Conservation (phyloP, 2,329 filamentous ascomycete species). For the Pyrenophora tritici-repentis region DNA sequence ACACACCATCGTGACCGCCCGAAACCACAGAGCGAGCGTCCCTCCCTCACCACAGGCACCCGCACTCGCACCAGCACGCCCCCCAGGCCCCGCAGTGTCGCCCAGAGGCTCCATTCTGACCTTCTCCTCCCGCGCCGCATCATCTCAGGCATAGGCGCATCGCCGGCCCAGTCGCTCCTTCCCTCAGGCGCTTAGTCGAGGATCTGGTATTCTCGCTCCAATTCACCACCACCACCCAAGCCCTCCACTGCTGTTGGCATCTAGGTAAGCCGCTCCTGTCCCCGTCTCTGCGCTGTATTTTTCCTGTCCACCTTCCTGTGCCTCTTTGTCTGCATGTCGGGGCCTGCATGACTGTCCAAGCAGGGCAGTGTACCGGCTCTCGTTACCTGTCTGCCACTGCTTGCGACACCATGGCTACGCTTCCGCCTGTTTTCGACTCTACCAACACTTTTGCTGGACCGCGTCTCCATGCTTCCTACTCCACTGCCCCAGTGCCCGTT, state of each 20-base stretch:
- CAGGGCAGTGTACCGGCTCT: conserved; percentile 11
- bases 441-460: conserved; percentile 1
- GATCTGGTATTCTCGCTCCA: conserved; percentile 51
- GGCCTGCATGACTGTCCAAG: conserved; percentile 9
- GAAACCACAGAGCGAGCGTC: conserved; percentile 7
- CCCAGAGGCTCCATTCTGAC: conserved; percentile 18
- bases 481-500: conserved; percentile 9
- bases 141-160: conserved; percentile 37
- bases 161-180: conserved; percentile 46
- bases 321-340: conserved; percentile 8
- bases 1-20: conserved; percentile 6
- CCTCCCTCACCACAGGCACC: conserved; percentile 7
- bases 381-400: conserved; percentile 14
- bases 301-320: conserved; percentile 17
- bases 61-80: not conserved
- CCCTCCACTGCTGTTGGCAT: conserved; percentile 27
- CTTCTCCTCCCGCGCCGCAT: conserved; percentile 27
- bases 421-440: conserved; percentile 12
- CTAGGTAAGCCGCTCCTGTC: conserved; percentile 38
- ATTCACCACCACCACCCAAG: conserved; percentile 25
- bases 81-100: conserved; percentile 12
- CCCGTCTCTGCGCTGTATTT: conserved; percentile 7
- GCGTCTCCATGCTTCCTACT: conserved; percentile 6
- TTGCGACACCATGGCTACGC: conserved; percentile 13
- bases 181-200: conserved; percentile 49